Percentiles rank a stretch among this genome's conserved stretches.
Conservation (phyloP, 2,329 filamentous ascomycete genomes). For the Aspergillus jensenii region DNA sequence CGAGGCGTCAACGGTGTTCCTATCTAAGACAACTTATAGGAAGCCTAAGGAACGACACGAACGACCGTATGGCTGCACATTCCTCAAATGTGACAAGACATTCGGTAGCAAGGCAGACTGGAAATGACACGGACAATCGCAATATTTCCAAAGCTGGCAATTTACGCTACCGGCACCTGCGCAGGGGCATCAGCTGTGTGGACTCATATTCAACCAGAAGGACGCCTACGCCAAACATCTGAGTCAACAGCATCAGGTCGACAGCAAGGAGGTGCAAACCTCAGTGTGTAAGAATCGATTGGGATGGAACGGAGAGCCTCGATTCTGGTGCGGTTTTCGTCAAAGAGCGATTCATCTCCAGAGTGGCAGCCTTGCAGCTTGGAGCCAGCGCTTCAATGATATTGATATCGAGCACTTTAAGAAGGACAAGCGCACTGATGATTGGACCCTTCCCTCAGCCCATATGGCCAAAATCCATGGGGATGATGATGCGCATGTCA, state of each 20-base stretch:
- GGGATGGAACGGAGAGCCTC: conserved; percentile 61
- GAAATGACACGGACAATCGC: conserved; percentile 84
- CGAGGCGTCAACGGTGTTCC: neutral
- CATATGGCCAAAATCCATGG: conserved; percentile 22
- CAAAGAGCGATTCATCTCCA: conserved; percentile 53
- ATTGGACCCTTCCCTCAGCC: conserved; percentile 33
- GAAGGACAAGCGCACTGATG: conserved; percentile 34
- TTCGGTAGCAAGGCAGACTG: conserved; percentile 95
- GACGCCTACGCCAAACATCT: conserved; percentile 66
- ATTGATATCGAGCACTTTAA: conserved; percentile 62
- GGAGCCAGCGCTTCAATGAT: conserved; percentile 67
- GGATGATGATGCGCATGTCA: conserved; percentile 7
- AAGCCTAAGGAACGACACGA: conserved; percentile 84
- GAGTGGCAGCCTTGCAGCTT: conserved; percentile 53
- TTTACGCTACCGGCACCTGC: conserved; percentile 54
- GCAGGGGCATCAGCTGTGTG: conserved; percentile 48
- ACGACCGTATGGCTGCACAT: conserved; percentile 81
- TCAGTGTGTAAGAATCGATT: conserved; percentile 56
- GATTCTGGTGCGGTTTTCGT: conserved; percentile 92
- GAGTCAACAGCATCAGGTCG: conserved; percentile 46
- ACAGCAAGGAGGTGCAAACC: conserved; percentile 28
- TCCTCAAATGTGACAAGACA: conserved; percentile 63
- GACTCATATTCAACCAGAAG: conserved; percentile 57
- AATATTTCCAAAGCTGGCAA: conserved; percentile 75
- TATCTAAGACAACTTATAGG: conserved; percentile 43